Conservation (phyloP, 2,329 filamentous ascomycete genomes). For the Fusarium musae region DNA sequence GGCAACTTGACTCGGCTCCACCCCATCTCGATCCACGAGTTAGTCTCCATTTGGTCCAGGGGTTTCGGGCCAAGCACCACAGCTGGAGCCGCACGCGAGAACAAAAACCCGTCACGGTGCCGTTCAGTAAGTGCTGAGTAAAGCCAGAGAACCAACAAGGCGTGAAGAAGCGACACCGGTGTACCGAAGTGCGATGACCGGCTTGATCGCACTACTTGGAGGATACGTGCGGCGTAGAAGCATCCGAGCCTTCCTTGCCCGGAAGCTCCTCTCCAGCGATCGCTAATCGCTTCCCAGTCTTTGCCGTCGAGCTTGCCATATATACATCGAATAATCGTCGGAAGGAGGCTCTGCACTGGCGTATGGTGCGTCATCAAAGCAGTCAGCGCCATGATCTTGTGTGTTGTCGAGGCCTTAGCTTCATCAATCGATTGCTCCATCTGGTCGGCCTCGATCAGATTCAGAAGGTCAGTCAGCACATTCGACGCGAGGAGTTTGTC, state of each 20-base stretch:
- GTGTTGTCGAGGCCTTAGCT: conserved; percentile 14
- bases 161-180: not conserved
- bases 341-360: not conserved
- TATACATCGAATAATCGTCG: conserved; percentile 9
- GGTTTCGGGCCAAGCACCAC: conserved; percentile 10
- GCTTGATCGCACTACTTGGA: conserved; percentile 7
- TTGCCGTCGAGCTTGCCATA: conserved; percentile 3
- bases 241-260: conserved; percentile 20
- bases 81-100: not conserved
- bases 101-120: not conserved
- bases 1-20: conserved; percentile 10
- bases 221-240: conserved; percentile 15
- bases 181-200: conserved; percentile 15
- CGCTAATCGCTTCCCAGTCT: not conserved
- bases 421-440: conserved; percentile 2
- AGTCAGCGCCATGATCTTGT: conserved; percentile 10
- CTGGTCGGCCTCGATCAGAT: conserved; percentile 7
- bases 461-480: not conserved
- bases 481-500: not conserved
- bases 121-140: not conserved
- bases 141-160: conserved; percentile 1
- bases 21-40: not conserved
- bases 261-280: not conserved
- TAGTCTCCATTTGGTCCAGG: not conserved
- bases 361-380: conserved; percentile 14